These are phyloP conservation scores for Aspergillus indologenus DNA, from an alignment of 495 filamentous ascomycete species.

Conservation along the genomic window DNA sequence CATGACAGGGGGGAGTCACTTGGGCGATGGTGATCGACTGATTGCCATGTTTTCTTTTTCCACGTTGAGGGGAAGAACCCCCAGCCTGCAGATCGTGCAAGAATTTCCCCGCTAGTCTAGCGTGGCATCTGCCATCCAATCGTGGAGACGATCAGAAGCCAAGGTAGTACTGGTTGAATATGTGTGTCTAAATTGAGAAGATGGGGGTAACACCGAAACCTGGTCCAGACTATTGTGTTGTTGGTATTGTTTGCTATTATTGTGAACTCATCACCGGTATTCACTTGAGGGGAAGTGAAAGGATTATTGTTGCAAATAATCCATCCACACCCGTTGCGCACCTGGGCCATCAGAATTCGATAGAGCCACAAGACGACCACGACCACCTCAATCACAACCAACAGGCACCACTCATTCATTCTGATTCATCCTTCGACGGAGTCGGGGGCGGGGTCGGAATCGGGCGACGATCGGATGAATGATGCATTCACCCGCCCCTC, in stretches of 20 bases:
- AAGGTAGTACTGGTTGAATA: slow-evolving; percentile 1
- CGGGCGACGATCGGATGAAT: slow-evolving; percentile 1
- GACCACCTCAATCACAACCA: not conserved
- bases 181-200: not conserved
- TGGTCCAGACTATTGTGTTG: too few relatives aligned
- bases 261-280: too few relatives aligned
- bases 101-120: slow-evolving; percentile 12
- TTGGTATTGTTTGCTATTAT: too few relatives aligned
- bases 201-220: too few relatives aligned
- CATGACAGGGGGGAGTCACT: too few relatives aligned
- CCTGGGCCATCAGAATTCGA: not conserved
- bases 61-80: not conserved
- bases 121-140: slow-evolving; percentile 4
- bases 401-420: not conserved
- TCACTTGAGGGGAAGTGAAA: too few relatives aligned
- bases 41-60: slow-evolving; percentile 5
- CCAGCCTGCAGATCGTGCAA: slow-evolving; percentile 13
- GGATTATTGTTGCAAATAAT: too few relatives aligned
- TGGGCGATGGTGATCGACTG: not conserved
- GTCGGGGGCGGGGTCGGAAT: slow-evolving; percentile 1
- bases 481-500: not conserved
- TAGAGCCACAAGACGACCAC: not conserved
- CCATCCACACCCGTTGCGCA: too few relatives aligned
- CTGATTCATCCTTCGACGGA: not conserved
- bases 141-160: not conserved